Evolutionary conservation across 768 basidiomycete genomes (phyloP).

Genomic region (Rhodocollybia butyracea): DNA sequence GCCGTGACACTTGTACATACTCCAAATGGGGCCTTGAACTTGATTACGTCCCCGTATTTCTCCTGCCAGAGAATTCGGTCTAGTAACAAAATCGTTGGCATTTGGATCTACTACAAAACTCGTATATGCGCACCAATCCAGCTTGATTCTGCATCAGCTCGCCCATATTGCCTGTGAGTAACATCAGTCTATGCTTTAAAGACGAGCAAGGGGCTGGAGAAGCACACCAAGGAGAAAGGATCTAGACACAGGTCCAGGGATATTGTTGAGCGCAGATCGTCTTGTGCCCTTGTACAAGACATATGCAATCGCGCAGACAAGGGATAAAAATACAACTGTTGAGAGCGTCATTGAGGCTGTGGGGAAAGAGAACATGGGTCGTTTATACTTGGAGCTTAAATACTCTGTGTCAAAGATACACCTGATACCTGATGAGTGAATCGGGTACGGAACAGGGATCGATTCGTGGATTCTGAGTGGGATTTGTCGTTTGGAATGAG

Average conservation of each 20-base stretch:
- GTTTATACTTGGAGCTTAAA: not conserved
- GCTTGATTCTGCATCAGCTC: constrained; percentile 5
- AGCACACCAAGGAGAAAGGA: not conserved
- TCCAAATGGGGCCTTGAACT: constrained; percentile 2
- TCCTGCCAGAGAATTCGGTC: constrained; percentile 7
- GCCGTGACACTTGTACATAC: not conserved
- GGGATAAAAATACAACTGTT: not conserved
- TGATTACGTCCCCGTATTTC: constrained; percentile 4
- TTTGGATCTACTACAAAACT: not conserved
- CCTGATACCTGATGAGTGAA: not conserved
- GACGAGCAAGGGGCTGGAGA: not conserved
- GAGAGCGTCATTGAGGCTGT: not conserved
- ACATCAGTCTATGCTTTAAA: not conserved
- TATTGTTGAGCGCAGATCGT: constrained; percentile 6
- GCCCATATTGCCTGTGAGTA: constrained; percentile 3
- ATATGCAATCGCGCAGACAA: not conserved
- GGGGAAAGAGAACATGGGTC: not conserved
- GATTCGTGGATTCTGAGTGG: not conserved
- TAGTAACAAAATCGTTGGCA: not conserved
- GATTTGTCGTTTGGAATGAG: not conserved
- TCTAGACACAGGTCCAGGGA: constrained; percentile 3
- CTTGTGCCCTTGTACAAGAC: not conserved
- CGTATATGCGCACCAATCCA: not conserved
- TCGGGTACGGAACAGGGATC: not conserved
- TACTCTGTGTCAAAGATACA: no score